Evolutionary conservation across 768 basidiomycete species (phyloP), one percentile per base, ranked within the genome.

Genomic region (Thelephora ganbajun): DNA sequence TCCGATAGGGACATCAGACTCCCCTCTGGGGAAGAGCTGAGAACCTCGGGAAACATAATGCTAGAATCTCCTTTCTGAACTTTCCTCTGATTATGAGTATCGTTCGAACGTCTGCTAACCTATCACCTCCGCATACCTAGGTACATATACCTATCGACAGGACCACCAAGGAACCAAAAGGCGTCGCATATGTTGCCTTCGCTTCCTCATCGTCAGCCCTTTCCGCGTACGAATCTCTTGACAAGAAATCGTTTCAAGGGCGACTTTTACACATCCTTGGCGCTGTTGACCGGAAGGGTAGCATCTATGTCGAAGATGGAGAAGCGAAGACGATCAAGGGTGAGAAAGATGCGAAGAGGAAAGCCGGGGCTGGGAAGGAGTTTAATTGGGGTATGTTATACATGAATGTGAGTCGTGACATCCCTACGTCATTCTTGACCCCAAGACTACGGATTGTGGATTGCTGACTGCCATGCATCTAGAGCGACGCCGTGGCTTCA

Each of bases 351-450:
- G 71, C 71, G 33, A 79, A 82, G 57, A 70, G 77, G 49, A 91
- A 82, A 61, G 69, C 74, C 11, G 66, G 59, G 33, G 80, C 84
- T 13, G 81, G 82, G 30, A 80, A 80, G 52, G 84, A 83, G 48
- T 91, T 92, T 59, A 90, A 89, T 61, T 94, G 90, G 91, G 79
- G 82, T 46, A 84, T 91, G 73, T 61, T 98, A 48, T 97, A 92
- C 59, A 92, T 97, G 89, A 98, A 97, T 71, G 94, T 96, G 69
- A 64, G 89, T 81, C 19, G 14, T 19, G 36, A 37, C 19, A n/a
- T n/a, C n/a, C n/a, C n/a, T n/a, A n/a, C n/a, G n/a, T n/a, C n/a
- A n/a, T n/a, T n/a, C n/a, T n/a, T n/a, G n/a, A n/a, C n/a, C n/a
- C n/a, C n/a, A 13, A 37, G 36, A 37, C 5, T 14, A 19, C 36